Evolutionary conservation across 164 flowering plant species (phyloP).

Genomic region (Sedum album): DNA sequence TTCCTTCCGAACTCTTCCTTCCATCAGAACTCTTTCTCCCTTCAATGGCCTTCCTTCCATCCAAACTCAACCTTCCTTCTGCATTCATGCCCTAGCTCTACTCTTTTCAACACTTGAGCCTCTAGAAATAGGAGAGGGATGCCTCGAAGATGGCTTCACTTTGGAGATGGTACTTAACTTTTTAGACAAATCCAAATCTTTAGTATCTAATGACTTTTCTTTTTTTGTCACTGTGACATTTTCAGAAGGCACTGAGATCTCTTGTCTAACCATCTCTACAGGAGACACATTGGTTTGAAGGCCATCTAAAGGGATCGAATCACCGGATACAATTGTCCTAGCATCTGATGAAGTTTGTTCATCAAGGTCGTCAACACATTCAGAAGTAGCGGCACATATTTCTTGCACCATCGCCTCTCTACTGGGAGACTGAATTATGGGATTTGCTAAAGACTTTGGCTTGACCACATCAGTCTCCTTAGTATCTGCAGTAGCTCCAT

Average conservation of each 20-base stretch:
- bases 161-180: background rate
- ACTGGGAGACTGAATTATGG: background rate
- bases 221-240: background rate
- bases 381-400: background rate
- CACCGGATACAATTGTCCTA: background rate
- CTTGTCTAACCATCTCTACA: background rate
- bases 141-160: background rate
- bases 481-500: background rate
- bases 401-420: background rate
- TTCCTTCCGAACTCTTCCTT: background rate
- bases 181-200: background rate
- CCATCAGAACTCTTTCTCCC: background rate
- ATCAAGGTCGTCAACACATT: background rate
- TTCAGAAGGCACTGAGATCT: background rate
- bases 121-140: background rate
- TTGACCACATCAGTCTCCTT: constrained; percentile 7
- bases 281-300: background rate
- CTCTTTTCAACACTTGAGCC: background rate
- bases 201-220: background rate
- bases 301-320: background rate
- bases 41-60: background rate
- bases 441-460: constrained; percentile 4
- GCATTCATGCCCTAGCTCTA: background rate
- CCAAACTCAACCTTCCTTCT: background rate
- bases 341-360: background rate